phyloP scores from a whole-genome alignment of 164 flowering plant genomes.

The Aristolochia fimbriata region DNA sequence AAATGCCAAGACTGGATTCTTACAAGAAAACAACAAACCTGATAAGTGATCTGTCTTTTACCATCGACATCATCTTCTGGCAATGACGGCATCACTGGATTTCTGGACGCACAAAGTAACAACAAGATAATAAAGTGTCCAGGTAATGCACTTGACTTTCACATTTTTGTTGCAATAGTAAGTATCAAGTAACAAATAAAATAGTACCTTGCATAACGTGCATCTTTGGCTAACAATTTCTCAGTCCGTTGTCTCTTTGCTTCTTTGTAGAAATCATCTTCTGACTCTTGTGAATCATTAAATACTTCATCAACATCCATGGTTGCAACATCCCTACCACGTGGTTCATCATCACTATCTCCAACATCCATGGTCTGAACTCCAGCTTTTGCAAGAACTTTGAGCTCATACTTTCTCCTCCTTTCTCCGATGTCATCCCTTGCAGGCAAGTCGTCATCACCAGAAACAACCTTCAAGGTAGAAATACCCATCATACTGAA shows the following conservation, averaged over 20 bases:
- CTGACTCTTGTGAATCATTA: slow-evolving; percentile 28
- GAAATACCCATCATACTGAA: neutral
- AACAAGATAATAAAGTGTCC: neutral
- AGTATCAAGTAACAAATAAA: neutral
- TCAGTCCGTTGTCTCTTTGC: slow-evolving; percentile 38
- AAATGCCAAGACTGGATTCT: too few species aligned
- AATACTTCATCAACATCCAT: slow-evolving; percentile 18
- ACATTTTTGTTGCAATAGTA: too few species aligned
- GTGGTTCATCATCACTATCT: slow-evolving; percentile 19
- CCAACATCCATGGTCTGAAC: slow-evolving; percentile 30
- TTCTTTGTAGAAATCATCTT: slow-evolving; percentile 67
- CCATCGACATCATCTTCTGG: slow-evolving; percentile 60
- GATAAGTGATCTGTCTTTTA: slow-evolving; percentile 56
- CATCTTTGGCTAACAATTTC: slow-evolving; percentile 55
- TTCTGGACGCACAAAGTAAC: slow-evolving; percentile 29
- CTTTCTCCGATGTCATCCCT: slow-evolving; percentile 95
- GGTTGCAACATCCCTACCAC: slow-evolving; percentile 13
- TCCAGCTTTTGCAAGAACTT: slow-evolving; percentile 66
- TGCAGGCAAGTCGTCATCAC: slow-evolving; percentile 82
- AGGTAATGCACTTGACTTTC: too few species aligned
- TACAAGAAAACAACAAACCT: slow-evolving; percentile 32
- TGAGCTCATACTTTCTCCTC: slow-evolving; percentile 72
- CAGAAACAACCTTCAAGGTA: slow-evolving; percentile 47
- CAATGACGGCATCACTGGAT: slow-evolving; percentile 22
- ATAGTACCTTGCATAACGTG: slow-evolving; percentile 45